These are phyloP conservation scores for Pleodorina starrii DNA, from an alignment of 139 green algal species.

Conservation along the genomic window DNA sequence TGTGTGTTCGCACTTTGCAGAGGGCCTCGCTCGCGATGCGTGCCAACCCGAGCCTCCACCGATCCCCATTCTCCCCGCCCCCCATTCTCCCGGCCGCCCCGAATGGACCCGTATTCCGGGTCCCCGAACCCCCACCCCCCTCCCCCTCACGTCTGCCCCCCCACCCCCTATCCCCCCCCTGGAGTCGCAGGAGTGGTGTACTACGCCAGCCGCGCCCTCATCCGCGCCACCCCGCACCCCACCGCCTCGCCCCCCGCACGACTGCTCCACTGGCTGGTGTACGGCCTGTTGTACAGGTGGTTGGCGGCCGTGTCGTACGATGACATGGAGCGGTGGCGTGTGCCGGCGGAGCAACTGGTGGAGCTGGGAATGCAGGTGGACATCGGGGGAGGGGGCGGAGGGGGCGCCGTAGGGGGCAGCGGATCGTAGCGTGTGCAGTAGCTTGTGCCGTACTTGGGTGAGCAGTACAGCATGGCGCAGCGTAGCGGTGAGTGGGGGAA, in stretches of 20 bases:
- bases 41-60: too few relatives aligned
- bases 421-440: too few relatives aligned
- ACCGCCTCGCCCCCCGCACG: background rate
- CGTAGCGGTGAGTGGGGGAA: too few relatives aligned
- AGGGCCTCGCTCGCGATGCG: too few relatives aligned
- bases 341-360: slow-evolving; percentile 49
- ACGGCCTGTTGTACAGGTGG: slow-evolving; percentile 31
- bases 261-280: slow-evolving; percentile 9
- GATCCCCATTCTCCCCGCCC: too few relatives aligned
- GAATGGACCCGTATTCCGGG: too few relatives aligned
- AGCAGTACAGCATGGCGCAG: too few relatives aligned
- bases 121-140: background rate
- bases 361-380: slow-evolving; percentile 56
- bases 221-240: background rate
- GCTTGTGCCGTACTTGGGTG: too few relatives aligned
- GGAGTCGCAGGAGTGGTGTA: slow-evolving; percentile 39
- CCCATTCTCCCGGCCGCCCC: too few relatives aligned
- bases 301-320: slow-evolving; percentile 43
- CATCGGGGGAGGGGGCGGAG: background rate
- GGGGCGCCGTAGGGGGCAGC: background rate
- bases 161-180: too few relatives aligned
- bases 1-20: too few relatives aligned
- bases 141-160: background rate
- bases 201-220: slow-evolving; percentile 21
- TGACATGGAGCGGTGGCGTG: slow-evolving; percentile 51